These are phyloP conservation scores for Eimeria nieschulzi DNA, from an alignment of 169 alveolate genomes.

Conservation along the genomic window DNA sequence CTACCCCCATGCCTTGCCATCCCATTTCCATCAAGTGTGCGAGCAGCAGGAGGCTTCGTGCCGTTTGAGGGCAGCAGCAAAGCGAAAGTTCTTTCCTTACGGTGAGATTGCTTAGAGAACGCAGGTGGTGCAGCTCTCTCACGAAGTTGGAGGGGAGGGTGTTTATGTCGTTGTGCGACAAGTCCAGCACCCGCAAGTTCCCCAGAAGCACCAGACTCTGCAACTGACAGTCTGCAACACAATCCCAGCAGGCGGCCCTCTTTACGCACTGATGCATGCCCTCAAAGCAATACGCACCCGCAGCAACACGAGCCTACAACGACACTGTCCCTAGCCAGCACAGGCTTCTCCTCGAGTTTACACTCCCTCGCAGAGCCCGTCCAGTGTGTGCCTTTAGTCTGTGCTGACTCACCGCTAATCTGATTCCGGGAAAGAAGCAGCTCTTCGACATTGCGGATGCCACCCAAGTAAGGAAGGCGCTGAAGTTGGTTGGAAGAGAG, in stretches of 20 bases:
- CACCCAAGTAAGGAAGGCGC: constrained; percentile 40
- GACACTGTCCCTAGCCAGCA: no score
- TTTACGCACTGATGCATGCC: background rate
- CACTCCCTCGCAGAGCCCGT: no score
- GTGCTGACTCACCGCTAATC: constrained; percentile 21
- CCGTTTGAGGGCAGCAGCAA: constrained; percentile 42
- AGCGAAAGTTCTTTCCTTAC: constrained; percentile 4
- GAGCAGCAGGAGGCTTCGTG: no score
- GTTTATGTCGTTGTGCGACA: constrained; percentile 48
- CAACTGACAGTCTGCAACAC: constrained; percentile 18
- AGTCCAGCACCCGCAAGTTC: constrained; percentile 49
- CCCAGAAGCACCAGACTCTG: constrained; percentile 25
- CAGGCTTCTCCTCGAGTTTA: no score
- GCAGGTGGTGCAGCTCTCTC: constrained; percentile 15
- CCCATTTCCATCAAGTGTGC: no score
- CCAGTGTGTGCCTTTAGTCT: background rate
- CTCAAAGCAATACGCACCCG: background rate
- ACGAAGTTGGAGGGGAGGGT: constrained; percentile 45
- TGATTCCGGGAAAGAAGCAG: constrained; percentile 62
- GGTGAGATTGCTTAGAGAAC: constrained; percentile 28
- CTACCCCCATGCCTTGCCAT: no score
- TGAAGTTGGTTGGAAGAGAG: constrained; percentile 52
- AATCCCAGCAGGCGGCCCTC: background rate
- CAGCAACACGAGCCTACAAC: background rate
- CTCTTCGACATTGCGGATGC: constrained; percentile 40